Base-by-base conservation (phyloP, 495 filamentous ascomycete species). In the Neurospora cerealis region DNA sequence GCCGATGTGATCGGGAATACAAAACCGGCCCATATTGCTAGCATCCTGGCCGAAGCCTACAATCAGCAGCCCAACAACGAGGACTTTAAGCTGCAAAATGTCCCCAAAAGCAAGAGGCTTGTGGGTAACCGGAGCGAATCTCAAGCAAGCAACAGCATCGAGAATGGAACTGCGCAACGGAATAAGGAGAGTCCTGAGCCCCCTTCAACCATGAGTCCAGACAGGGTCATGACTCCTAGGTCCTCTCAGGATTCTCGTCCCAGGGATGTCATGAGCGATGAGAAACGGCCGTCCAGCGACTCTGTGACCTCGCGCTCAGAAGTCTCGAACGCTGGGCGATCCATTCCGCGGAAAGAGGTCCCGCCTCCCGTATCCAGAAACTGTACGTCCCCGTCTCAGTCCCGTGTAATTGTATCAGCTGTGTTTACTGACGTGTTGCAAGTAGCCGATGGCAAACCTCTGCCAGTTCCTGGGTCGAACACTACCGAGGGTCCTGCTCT, bases 1-100 rank as follows among this genome's bases (percentile, higher is more conserved):
- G 73, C 73, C 32, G 81, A 83, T 71, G 80, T 80, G 69, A 83
- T 81, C 62, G 78, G 74, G 21, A 76, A 76, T 15, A 75, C 83
- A 11, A 85, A 78, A 41, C 73, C 80, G n/a, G 54, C 54, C 28
- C 54, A 66, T 66, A 66, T 66, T 15, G 54, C 54, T 17, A 66
- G 28, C 54, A 66, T 66, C 15, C 28, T 66, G 54, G 54, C 54
- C 54, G 54, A 66, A 34, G 54, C 54, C 24, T 66, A 66, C 54
- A 66, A 66, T 10, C 54, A 66, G 54, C 77, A 75, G 39, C 71
- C 60, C 24, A 40, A 80, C 76, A 74, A 66, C 80, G 85, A 93
- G 60, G 87, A 88, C 34, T 95, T 95, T 83, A 92, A 87, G 80
- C 80, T 95, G 72, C 91, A 93, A 76, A 91, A 95, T 42, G 92